A percentile compares a stretch with the other conserved stretches of the same genome.
These are phyloP conservation scores for Carpinus viminea DNA, from an alignment of 306 rosid species.

Conservation along the genomic window DNA sequence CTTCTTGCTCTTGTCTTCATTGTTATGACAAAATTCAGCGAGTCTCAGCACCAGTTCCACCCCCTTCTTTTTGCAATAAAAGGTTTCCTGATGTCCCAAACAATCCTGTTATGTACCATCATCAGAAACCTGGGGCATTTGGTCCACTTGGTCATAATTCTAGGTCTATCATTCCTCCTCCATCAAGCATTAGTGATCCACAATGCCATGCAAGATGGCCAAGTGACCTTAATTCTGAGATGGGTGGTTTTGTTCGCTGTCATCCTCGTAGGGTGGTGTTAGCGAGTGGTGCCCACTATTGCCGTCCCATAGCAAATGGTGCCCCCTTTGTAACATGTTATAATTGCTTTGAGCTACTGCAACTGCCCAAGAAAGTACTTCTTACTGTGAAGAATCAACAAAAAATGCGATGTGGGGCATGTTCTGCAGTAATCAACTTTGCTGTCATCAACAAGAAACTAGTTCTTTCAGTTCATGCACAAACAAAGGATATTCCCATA, in stretches of 20 bases:
- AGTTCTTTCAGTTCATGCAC: slow-evolving; percentile 55
- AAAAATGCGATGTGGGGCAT: slow-evolving; percentile 80
- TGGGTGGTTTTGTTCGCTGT: slow-evolving; percentile 37
- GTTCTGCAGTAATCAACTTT: slow-evolving; percentile 63
- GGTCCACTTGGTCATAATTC: slow-evolving; percentile 55
- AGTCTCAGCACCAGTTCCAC: slow-evolving; percentile 49
- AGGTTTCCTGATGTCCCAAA: slow-evolving; percentile 54
- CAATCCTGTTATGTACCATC: slow-evolving; percentile 56
- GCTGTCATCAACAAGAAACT: slow-evolving; percentile 54
- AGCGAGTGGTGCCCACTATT: slow-evolving; percentile 45
- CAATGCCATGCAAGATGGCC: slow-evolving; percentile 65
- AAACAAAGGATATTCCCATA: slow-evolving; percentile 35
- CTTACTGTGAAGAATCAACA: slow-evolving; percentile 45
- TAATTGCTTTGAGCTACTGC: slow-evolving; percentile 81
- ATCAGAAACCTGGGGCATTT: slow-evolving; percentile 48
- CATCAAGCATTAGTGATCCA: slow-evolving; percentile 41
- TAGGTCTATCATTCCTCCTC: slow-evolving; percentile 54
- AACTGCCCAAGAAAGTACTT: slow-evolving; percentile 70
- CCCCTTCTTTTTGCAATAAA: slow-evolving; percentile 51
- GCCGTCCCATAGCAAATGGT: slow-evolving; percentile 79
- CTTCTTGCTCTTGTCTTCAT: slow-evolving; percentile 77
- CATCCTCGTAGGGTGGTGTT: slow-evolving; percentile 57
- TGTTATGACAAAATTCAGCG: slow-evolving; percentile 62
- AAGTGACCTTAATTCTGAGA: slow-evolving; percentile 53
- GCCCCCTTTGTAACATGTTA: slow-evolving; percentile 86